Conservation (phyloP, 306 rosid genomes). For the Lathyrus sativus region DNA sequence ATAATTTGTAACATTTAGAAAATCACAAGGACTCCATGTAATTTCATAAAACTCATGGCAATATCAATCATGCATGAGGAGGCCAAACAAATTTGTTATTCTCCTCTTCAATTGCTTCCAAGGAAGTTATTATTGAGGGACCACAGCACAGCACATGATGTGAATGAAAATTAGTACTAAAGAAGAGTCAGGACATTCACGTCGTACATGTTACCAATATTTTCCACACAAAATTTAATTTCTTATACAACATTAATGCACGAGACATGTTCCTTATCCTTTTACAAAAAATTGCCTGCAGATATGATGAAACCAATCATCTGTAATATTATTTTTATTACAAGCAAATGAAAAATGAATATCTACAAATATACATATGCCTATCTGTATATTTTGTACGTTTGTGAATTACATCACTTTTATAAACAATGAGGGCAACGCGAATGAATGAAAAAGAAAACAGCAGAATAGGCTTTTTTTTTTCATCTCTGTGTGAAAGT, state of each 20-base stretch:
- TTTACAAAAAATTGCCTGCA: constrained; percentile 51
- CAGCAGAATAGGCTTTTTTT: constrained; percentile 25
- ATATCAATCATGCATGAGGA: not conserved
- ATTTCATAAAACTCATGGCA: no score
- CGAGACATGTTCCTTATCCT: constrained; percentile 41
- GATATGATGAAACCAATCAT: constrained; percentile 46
- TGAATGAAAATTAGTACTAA: constrained; percentile 12
- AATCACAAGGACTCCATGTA: no score
- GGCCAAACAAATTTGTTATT: not conserved
- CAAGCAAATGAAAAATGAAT: constrained; percentile 48
- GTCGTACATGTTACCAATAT: constrained; percentile 38
- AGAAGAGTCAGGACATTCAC: constrained; percentile 44
- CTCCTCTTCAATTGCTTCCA: constrained; percentile 4
- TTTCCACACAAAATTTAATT: constrained; percentile 40
- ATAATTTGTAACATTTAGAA: no score
- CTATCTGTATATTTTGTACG: constrained; percentile 51
- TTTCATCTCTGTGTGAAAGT: constrained; percentile 35
- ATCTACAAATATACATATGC: constrained; percentile 37
- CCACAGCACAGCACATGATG: constrained; percentile 3
- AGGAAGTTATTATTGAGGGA: constrained; percentile 2
- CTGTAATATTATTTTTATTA: constrained; percentile 41
- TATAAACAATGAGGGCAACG: constrained; percentile 46
- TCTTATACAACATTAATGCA: constrained; percentile 53
- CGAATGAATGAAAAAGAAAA: constrained; percentile 43
- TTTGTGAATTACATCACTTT: constrained; percentile 44